Evolutionary conservation across 345 rosid species (phyloP).

Genomic region (Xanthoceras sorbifolium): DNA sequence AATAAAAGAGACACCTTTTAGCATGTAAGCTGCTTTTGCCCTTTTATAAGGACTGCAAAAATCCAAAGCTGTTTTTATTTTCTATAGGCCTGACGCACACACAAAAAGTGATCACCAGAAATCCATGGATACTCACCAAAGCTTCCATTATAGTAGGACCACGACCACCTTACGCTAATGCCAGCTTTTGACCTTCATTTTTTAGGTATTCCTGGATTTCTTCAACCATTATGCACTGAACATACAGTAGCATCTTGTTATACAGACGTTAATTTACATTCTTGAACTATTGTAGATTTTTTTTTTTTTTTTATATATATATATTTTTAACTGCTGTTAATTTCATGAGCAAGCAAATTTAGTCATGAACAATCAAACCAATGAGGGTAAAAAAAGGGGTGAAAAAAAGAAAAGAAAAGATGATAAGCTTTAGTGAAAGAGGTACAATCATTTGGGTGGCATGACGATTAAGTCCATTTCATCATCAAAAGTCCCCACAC

Average conservation of each 20-base stretch:
- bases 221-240: background rate
- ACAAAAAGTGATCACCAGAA: constrained; percentile 17
- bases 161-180: background rate
- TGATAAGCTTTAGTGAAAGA: constrained; percentile 21
- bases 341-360: background rate
- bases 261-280: background rate
- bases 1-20: constrained; percentile 23
- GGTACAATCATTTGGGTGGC: constrained; percentile 30
- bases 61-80: constrained; percentile 15
- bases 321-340: background rate
- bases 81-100: constrained; percentile 12
- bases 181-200: constrained; percentile 16
- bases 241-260: background rate
- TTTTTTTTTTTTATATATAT: no score
- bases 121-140: constrained; percentile 17
- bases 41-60: constrained; percentile 27
- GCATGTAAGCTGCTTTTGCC: constrained; percentile 21
- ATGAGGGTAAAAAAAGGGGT: background rate
- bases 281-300: background rate
- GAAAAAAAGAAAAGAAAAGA: constrained; percentile 5
- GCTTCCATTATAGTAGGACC: constrained; percentile 24
- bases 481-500: constrained; percentile 19
- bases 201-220: background rate
- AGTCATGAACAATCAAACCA: constrained; percentile 2
- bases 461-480: constrained; percentile 13